Evolutionary conservation across 345 rosid genomes (phyloP), one percentile per base, ranked within the genome.

Genomic region (Atalantia buxifolia): DNA sequence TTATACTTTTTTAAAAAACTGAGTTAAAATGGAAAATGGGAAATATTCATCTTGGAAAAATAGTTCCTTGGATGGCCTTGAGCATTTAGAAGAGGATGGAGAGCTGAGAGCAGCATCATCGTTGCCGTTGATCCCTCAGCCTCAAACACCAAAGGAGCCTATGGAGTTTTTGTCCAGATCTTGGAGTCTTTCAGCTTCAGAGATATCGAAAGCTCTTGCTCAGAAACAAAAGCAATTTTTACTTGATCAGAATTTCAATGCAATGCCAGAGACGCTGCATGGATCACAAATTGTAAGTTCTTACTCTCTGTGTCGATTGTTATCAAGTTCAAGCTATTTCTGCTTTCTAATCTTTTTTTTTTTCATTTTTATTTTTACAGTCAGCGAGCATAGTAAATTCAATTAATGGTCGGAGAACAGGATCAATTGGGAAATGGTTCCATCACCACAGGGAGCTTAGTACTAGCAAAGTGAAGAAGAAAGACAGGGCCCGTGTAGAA

Each of bases 101-200:
- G 93, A 85, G 18, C 82, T 77, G 72, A 85, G 77, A 71, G 72
- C 71, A 59, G 84, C 72, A 33, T 27, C 86, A 38, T 57, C 83
- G 6, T 71, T 92, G 82, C 90, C 93, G 21, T 79, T 88, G 2
- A 87, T 94, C 27, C 91, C 86, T 72, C 90, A 92, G 48, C 98
- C 98, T 31, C 88, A 91, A 72, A 95, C 95, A 36, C 99, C 98
- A 1, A 91, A 79, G 50, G 99, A 95, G 80, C 93, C 98, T 1
- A 93, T 95, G 94, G 99, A 95, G 90, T 95, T 92, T 81, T 79
- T 95, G 38, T 90, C 95, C 1, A 94, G 99, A 89, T 92, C 99
- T 0, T 93, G 98, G 97, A 93, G 95, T 78, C 87, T 90, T 30
- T 95, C 99, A 9, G 93, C 98, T 63, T 89, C 97, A 25, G 97